Evolutionary conservation across 208 protist genomes (phyloP).

Genomic region (Zelonia costaricensis): DNA sequence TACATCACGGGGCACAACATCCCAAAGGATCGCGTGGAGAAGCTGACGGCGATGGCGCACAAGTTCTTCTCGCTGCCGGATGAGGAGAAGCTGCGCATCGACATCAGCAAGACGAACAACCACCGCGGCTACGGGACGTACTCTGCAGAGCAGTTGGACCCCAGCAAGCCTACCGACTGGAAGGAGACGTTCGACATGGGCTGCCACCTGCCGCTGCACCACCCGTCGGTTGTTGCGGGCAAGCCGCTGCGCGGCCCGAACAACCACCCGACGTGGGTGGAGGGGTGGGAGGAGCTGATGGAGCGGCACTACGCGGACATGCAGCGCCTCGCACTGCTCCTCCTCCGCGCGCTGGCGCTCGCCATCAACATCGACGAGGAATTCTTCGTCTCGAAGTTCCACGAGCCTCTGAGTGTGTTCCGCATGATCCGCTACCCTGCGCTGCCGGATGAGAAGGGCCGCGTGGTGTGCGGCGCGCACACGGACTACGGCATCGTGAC

Average conservation of each 20-base stretch:
- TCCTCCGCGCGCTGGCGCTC: conserved; percentile 64
- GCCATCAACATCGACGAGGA: conserved; percentile 49
- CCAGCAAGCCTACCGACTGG: conserved; percentile 42
- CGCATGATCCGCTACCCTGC: conserved; percentile 81
- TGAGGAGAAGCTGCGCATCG: conserved; percentile 75
- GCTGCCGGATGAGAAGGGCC: conserved; percentile 43
- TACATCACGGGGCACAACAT: conserved; percentile 79
- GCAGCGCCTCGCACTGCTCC: conserved; percentile 43
- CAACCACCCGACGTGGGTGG: conserved; percentile 46
- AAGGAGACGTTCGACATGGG: conserved; percentile 83
- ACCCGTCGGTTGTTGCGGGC: conserved; percentile 58
- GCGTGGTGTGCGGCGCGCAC: conserved; percentile 64
- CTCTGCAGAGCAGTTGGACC: conserved; percentile 57
- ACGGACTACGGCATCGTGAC: conserved; percentile 87
- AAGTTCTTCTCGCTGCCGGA: conserved; percentile 58
- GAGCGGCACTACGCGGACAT: conserved; percentile 66
- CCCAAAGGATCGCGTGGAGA: conserved; percentile 31
- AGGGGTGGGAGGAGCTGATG: conserved; percentile 57
- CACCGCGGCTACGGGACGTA: conserved; percentile 69
- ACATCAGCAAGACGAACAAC: conserved; percentile 52
- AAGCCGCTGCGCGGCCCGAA: conserved; percentile 73
- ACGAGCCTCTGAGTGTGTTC: conserved; percentile 70
- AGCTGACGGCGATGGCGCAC: conserved; percentile 53
- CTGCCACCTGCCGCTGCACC: conserved; percentile 46
- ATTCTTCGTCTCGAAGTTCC: conserved; percentile 65